Conservation (phyloP, 345 rosid genomes). For the Ceriops decandra region DNA sequence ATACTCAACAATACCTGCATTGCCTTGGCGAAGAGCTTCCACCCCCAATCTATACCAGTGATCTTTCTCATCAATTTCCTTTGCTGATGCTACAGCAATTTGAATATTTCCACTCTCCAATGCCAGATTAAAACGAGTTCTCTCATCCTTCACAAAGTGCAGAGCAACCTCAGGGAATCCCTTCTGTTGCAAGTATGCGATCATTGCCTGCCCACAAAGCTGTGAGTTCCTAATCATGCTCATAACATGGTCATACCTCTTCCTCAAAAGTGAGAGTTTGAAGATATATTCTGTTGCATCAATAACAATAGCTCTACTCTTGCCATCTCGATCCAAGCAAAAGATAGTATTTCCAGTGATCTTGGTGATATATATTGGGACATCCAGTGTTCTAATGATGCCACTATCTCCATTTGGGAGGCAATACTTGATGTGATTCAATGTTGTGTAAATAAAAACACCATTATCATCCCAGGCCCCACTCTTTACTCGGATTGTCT, state of each 20-base stretch:
- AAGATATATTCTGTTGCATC: constrained; percentile 89
- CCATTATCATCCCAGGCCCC: constrained; percentile 98
- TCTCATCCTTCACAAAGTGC: constrained; percentile 94
- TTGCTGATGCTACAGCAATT: constrained; percentile 94
- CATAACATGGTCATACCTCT: constrained; percentile 88
- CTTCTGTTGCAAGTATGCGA: constrained; percentile 92
- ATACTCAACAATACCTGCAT: constrained; percentile 84
- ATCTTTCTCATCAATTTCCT: constrained; percentile 91
- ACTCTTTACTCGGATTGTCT: constrained; percentile 87
- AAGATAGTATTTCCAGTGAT: constrained; percentile 63
- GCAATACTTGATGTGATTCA: constrained; percentile 89
- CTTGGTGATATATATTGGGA: constrained; percentile 78
- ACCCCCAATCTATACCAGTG: constrained; percentile 92
- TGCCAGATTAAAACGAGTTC: constrained; percentile 89
- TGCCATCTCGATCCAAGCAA: constrained; percentile 88
- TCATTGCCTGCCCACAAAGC: constrained; percentile 97
- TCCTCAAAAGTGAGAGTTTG: constrained; percentile 71
- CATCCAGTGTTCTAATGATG: constrained; percentile 76
- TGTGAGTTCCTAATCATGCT: constrained; percentile 91
- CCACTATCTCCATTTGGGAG: constrained; percentile 94
- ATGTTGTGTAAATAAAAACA: constrained; percentile 82
- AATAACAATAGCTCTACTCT: constrained; percentile 56
- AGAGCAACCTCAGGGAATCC: constrained; percentile 99
- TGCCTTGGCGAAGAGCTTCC: constrained; percentile 98
- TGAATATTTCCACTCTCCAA: constrained; percentile 93